Conservation (phyloP, 2,329 filamentous ascomycete species). For the Cryphonectria nitschkei region DNA sequence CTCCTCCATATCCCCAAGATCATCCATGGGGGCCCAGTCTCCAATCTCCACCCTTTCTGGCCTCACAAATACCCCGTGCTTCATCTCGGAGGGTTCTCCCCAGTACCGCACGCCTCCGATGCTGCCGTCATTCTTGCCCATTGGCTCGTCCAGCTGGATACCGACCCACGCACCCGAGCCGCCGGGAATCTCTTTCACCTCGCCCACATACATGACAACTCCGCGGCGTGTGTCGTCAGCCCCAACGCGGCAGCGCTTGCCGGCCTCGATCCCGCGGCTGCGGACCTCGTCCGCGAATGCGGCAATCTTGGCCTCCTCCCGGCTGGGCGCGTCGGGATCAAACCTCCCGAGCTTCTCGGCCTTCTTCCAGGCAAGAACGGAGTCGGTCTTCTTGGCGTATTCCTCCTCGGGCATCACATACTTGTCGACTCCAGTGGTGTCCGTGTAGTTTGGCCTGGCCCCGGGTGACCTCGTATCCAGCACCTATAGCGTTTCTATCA, state of each 20-base stretch:
- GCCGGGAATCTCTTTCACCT: conserved; percentile 73
- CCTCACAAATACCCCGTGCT: conserved; percentile 78
- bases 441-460: conserved; percentile 78
- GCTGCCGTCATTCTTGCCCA: conserved; percentile 80
- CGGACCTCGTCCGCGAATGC: conserved; percentile 72
- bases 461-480: conserved; percentile 77
- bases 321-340: conserved; percentile 78
- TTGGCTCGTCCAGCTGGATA: conserved; percentile 75
- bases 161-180: conserved; percentile 72
- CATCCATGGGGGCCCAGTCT: conserved; percentile 71
- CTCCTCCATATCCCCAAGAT: conserved; percentile 79
- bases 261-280: conserved; percentile 67
- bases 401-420: conserved; percentile 85
- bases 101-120: conserved; percentile 69
- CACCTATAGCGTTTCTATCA: conserved; percentile 58
- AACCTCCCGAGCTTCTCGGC: conserved; percentile 95
- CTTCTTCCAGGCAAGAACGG: conserved; percentile 94
- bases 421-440: conserved; percentile 81
- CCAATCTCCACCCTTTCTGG: conserved; percentile 79
- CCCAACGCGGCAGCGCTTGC: conserved; percentile 67
- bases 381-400: conserved; percentile 85
- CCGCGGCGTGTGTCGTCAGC: conserved; percentile 72
- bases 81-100: conserved; percentile 63
- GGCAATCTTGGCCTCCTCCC: conserved; percentile 72
- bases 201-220: conserved; percentile 71